Evolutionary conservation across 2,329 filamentous ascomycete species (phyloP), one percentile per base, ranked within the genome.

Genomic region (Geoglossum cookeanum): DNA sequence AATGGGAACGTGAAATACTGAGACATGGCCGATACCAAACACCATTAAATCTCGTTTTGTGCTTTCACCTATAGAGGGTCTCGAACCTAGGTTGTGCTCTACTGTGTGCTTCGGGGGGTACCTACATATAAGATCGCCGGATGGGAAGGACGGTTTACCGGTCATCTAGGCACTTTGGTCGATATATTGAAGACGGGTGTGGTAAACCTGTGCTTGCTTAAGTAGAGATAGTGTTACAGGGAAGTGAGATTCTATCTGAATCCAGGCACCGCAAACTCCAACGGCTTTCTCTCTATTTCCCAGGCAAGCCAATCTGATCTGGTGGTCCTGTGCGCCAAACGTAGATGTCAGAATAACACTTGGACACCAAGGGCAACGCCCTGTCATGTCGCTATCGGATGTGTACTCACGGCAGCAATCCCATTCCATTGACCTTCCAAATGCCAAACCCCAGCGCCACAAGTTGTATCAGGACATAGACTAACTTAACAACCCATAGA

Each of bases 361-460:
- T 17, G 47, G 32, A 45, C 51, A 9, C n/a, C 15, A 39, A 17
- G 27, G 11, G 30, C 17, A 11, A 55, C 30, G 32, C 3, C 8
- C 33, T 22, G 11, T 9, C 27, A 17, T 17, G 30, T 53, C 17
- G 4, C 22, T 22, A 9, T 15, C n/a, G 13, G 35, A 13, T 37
- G 48, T 15, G 49, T n/a, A 44, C 85, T 68, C 76, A 91, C 81
- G 92, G 92, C 69, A 98, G 75, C 63, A 98, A 71, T 0, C 92
- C 92, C 92, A 98, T 98, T 42, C 79, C 82, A 70, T 97, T 95
- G 32, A 98, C 82, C 71, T 98, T 98, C 88, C 89, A 98, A 55
- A 98, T 75, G 2, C 92, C 92, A 66, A 98, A 73, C 0, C 76
- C 89, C 64, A 98, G 70, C 55, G 91, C 84, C 58, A 92, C 70